Evolutionary conservation across 129 eudicot species (phyloP), one percentile per base, ranked within the genome.

Genomic region (Centaurea solstitialis): DNA sequence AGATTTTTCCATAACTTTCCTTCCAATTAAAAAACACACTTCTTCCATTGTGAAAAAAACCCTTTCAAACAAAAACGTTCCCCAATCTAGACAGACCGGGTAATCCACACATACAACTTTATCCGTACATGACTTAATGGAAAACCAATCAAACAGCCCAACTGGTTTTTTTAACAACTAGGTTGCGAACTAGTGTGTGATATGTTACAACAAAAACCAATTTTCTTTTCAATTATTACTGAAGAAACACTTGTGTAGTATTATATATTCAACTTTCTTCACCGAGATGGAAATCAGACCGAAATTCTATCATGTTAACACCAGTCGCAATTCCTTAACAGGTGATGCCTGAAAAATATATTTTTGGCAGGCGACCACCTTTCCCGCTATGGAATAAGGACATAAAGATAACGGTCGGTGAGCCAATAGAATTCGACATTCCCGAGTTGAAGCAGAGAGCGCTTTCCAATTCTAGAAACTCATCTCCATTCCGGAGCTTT

Each of bases 291-390:
- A 62, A 62, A 26, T 70, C 68, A 33, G 74, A 50, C 47, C 59
- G 24, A 1, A 35, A n/a, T 78, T 45, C n/a, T 12, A 53, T 28
- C 66, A 39, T 30, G 0, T 71, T 71, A 82, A 71, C 22, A 0
- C 26, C 28, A 71, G 20, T 82, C 24, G 12, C 22, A 5, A 11
- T 69, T 66, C 67, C 9, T 47, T 70, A 75, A 28, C 90, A 95
- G 99, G 97, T 95, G 62, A 95, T 95, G 98, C 99, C 99, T 0
- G 99, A 95, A 89, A 85, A 88, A 4, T 95, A 89, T 83, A 43
- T 83, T 43, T 95, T 93, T 73, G 98, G 91, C 62, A 88, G 85
- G 80, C 86, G 92, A 70, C 98, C 99, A 50, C 97, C 86, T 61
- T 17, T 92, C 21, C 99, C 99, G 18, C 73, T 95, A 74, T 89